Evolutionary conservation across 805 yeast species (phyloP), one percentile per base, ranked within the genome.

Genomic region (Sungouiozyma ichnusensis): DNA sequence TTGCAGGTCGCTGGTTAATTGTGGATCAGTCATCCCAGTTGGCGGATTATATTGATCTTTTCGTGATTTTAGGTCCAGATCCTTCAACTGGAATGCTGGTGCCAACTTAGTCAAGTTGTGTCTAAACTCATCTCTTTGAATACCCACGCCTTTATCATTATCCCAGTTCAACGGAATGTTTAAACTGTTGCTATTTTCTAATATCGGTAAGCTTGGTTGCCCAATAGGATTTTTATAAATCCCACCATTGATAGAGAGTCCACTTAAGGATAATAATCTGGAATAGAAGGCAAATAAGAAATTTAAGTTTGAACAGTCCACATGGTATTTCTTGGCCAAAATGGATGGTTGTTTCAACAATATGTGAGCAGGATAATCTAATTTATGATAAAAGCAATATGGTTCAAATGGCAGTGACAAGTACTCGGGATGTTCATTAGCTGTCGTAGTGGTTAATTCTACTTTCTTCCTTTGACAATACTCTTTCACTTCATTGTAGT

Each of bases 381-480:
- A 50, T 31, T 56, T 50, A 33, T 61, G 62, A 36, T 55, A 58
- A 41, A 60, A 61, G 43, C 62, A 61, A 42, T 61, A 61, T n/a
- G 62, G 50, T 46, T 61, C 65, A 47, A 59, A 61, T 14, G 63
- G 57, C 17, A 61, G 35, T 1, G 60, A 49, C 36, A 61, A 45
- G 48, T 52, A 58, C 38, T 58, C 63, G 1, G 64, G 63, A 44
- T 60, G 56, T 44, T 59, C 62, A 39, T 49, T 58, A 11, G 50
- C 52, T 1, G 58, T 53, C 3, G 52, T 47, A 7, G 47, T 47
- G 13, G 51, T 51, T 17, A 59, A 41, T 16, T 49, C 51, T 35
- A 40, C 45, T 20, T 54, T 53, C 27, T 56, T 55, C n/a, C 43
- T 40, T 37, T 54, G 52, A 14, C 54, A 46, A 16, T 46, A 44